Conservation (phyloP, 2,329 filamentous ascomycete genomes). For the Scytalidium sp. region DNA sequence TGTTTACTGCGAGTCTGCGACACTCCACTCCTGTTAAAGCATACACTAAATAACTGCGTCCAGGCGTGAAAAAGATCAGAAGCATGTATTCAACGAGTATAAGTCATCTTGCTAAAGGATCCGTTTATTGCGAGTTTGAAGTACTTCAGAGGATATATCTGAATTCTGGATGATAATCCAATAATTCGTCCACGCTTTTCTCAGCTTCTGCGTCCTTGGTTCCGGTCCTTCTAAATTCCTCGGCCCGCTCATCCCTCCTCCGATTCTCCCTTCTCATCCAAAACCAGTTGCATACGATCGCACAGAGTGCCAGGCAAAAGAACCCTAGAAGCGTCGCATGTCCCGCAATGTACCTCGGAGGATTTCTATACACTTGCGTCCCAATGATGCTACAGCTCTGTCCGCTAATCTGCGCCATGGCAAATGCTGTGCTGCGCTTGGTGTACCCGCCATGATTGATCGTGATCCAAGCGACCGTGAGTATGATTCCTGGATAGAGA, state of each 20-base stretch:
- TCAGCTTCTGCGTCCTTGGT: slow-evolving; percentile 1
- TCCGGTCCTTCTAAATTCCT: not conserved
- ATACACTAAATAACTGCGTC: too few species aligned
- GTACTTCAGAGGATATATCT: slow-evolving; percentile 7
- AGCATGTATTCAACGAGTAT: too few species aligned
- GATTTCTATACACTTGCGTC: slow-evolving; percentile 8
- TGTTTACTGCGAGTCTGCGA: too few species aligned
- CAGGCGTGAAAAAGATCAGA: too few species aligned
- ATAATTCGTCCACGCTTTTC: slow-evolving; percentile 6
- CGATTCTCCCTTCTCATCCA: slow-evolving; percentile 8
- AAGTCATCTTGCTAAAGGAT: too few species aligned
- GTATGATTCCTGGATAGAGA: slow-evolving; percentile 5
- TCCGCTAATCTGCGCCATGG: slow-evolving; percentile 3
- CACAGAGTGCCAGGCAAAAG: slow-evolving; percentile 1
- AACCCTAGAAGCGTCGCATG: slow-evolving; percentile 7
- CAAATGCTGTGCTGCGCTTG: slow-evolving; percentile 5
- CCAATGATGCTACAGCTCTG: slow-evolving; percentile 7
- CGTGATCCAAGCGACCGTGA: slow-evolving; percentile 6
- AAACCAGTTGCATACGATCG: slow-evolving; percentile 1
- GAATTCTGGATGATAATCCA: slow-evolving; percentile 9
- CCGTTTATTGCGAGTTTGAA: too few species aligned
- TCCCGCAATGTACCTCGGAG: slow-evolving; percentile 6
- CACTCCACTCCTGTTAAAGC: too few species aligned
- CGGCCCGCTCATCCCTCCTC: slow-evolving; percentile 3
- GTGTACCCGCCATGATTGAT: slow-evolving; percentile 9